Percentiles rank a stretch among this genome's conserved stretches.
Conservation (phyloP, 345 rosid genomes). For the Anacardium occidentale region DNA sequence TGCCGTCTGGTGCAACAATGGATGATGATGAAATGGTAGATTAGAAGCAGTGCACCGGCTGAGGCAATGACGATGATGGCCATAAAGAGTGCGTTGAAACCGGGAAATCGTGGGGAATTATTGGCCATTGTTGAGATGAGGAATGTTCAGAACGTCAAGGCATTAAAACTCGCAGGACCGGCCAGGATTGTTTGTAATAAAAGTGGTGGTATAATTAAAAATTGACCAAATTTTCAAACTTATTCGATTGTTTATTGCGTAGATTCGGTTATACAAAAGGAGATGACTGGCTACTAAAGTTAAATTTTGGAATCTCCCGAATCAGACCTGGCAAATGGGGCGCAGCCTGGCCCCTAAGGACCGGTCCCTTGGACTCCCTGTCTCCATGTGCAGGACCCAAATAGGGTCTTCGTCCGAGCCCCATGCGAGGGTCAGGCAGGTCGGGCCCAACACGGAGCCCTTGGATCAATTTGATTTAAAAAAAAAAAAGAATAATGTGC, state of each 20-base stretch:
- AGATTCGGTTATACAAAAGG: background rate
- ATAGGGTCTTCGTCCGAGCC: too few relatives aligned
- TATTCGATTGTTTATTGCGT: background rate
- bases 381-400: too few relatives aligned
- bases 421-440: too few relatives aligned
- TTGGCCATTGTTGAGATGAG: background rate
- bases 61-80: background rate
- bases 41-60: background rate
- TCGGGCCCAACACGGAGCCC: too few relatives aligned
- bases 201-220: background rate
- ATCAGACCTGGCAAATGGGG: too few relatives aligned
- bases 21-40: constrained; percentile 6
- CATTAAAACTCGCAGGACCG: background rate
- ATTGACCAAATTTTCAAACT: background rate
- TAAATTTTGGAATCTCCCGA: too few relatives aligned
- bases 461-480: too few relatives aligned
- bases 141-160: background rate
- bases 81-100: background rate
- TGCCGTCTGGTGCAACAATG: constrained; percentile 2
- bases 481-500: too few relatives aligned
- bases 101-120: background rate
- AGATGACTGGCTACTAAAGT: too few relatives aligned
- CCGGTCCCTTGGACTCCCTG: too few relatives aligned
- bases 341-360: too few relatives aligned
- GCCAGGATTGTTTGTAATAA: background rate